Percentiles rank a stretch among this genome's conserved stretches.
Evolutionary conservation across 495 filamentous ascomycete genomes (phyloP).

Genomic region (Clohesyomyces aquaticus): DNA sequence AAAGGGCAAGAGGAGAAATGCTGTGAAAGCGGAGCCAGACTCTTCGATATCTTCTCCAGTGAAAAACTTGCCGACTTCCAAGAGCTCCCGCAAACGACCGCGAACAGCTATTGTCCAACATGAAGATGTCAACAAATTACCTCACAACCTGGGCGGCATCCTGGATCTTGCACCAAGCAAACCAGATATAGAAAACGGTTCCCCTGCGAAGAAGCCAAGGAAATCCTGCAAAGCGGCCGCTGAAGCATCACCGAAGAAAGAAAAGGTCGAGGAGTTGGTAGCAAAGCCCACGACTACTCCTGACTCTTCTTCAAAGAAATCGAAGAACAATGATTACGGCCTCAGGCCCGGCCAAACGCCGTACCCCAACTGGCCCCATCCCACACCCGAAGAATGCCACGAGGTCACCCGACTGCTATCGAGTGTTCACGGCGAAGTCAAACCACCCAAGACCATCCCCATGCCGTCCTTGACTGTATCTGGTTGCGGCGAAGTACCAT

Average conservation of each 20-base stretch:
- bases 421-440: constrained; percentile 66
- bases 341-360: constrained; percentile 54
- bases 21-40: constrained; percentile 4
- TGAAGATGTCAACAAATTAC: constrained; percentile 45
- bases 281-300: constrained; percentile 8
- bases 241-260: constrained; percentile 5
- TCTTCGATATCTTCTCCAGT: not conserved
- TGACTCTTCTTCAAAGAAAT: constrained; percentile 12
- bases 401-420: constrained; percentile 73
- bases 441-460: constrained; percentile 69
- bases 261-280: constrained; percentile 15
- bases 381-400: constrained; percentile 73
- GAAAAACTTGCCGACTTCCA: constrained; percentile 27
- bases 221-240: constrained; percentile 9
- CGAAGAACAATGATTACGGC: constrained; percentile 27
- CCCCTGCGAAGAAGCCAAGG: constrained; percentile 26
- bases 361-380: constrained; percentile 69
- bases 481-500: constrained; percentile 93
- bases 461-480: constrained; percentile 76
- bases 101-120: constrained; percentile 36
- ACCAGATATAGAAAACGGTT: constrained; percentile 8
- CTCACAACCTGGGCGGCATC: constrained; percentile 44
- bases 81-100: constrained; percentile 39
- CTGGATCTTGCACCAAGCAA: constrained; percentile 5
- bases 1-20: constrained; percentile 19